These are phyloP conservation scores for Fomitopsis palustris DNA, from an alignment of 1,284 basidiomycete genomes.

Conservation along the genomic window DNA sequence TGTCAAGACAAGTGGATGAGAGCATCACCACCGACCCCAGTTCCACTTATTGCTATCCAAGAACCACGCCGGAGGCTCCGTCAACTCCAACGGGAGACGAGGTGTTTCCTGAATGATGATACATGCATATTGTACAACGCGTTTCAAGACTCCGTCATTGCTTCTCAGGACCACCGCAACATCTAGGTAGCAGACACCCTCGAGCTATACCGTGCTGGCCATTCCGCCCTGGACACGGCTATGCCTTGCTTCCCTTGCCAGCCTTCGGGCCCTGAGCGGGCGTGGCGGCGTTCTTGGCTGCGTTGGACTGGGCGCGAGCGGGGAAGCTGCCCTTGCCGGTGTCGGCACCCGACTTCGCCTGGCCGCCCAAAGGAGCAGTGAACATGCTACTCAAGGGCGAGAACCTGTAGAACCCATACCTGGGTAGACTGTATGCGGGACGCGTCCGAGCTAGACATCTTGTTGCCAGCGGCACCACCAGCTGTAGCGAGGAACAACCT, in stretches of 20 bases:
- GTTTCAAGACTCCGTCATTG: too few relatives aligned
- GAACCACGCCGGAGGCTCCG: too few relatives aligned
- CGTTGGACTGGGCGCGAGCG: constrained; percentile 26
- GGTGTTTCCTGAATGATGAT: too few relatives aligned
- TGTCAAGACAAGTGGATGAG: too few relatives aligned
- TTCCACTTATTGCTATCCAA: too few relatives aligned
- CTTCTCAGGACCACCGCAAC: neutral
- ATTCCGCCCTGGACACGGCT: neutral
- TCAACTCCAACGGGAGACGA: too few relatives aligned
- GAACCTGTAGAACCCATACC: constrained; percentile 15
- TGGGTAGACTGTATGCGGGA: constrained; percentile 31
- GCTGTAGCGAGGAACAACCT: constrained; percentile 5
- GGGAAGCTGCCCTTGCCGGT: constrained; percentile 28
- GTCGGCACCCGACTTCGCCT: constrained; percentile 31
- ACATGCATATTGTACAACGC: too few relatives aligned
- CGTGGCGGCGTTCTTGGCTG: constrained; percentile 21
- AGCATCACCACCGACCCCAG: too few relatives aligned
- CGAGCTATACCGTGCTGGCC: neutral
- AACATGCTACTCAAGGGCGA: neutral
- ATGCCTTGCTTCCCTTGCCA: constrained; percentile 20
- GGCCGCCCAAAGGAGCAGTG: neutral
- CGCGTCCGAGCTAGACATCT: constrained; percentile 23
- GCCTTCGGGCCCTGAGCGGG: constrained; percentile 15
- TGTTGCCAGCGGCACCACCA: constrained; percentile 19
- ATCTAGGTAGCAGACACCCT: neutral